Evolutionary conservation across 139 green algal species (phyloP).

Genomic region (Zygnema circumcarinatum): DNA sequence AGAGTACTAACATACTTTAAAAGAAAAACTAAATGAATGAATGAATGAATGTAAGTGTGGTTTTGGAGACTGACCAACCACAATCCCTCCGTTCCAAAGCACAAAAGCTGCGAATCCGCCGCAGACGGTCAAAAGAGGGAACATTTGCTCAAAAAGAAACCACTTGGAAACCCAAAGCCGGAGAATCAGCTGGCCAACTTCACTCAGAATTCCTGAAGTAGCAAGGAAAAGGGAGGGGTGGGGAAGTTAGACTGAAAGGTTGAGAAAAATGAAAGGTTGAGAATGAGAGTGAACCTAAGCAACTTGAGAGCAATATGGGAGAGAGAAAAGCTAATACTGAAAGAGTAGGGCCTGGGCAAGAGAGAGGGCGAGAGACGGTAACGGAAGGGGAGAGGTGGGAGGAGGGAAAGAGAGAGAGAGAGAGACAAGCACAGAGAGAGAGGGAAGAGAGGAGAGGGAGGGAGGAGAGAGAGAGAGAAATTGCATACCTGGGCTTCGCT

Average conservation of each 20-base stretch:
- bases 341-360: not conserved
- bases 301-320: not conserved
- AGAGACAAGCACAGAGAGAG: not conserved
- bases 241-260: not conserved
- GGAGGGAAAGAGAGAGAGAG: not conserved
- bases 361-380: not conserved
- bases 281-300: not conserved
- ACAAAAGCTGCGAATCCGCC: slow-evolving; percentile 72
- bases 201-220: slow-evolving; percentile 6
- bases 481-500: not conserved
- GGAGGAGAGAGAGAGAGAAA: slow-evolving; percentile 8
- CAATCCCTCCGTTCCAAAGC: slow-evolving; percentile 81
- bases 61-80: slow-evolving; percentile 82
- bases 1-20: too few species aligned
- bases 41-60: not conserved
- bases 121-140: slow-evolving; percentile 40
- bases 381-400: not conserved
- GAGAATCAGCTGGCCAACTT: too few species aligned
- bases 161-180: too few species aligned
- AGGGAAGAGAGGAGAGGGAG: not conserved
- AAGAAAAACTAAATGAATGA: slow-evolving; percentile 1
- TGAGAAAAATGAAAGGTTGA: not conserved
- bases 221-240: slow-evolving; percentile 7
- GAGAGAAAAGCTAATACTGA: not conserved
- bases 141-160: too few species aligned